These are phyloP conservation scores for Herpetospermum pedunculosum DNA, from an alignment of 306 rosid genomes.

Conservation along the genomic window DNA sequence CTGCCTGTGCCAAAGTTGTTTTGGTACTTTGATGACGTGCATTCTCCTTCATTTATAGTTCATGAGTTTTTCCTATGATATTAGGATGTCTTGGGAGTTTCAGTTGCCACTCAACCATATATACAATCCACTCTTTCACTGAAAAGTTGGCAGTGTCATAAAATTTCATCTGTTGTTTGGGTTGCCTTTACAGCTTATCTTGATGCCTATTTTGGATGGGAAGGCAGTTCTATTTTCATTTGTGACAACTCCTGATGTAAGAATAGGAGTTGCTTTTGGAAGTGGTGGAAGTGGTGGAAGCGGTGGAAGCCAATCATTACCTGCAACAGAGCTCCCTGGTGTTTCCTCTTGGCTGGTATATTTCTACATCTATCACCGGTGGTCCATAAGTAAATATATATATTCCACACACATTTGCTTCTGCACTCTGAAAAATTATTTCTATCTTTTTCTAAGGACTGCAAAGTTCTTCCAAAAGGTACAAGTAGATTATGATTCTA, in stretches of 20 bases:
- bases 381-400: not conserved
- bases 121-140: not conserved
- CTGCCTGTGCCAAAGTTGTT: not conserved
- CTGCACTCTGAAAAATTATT: not conserved
- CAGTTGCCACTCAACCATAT: not conserved
- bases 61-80: not conserved
- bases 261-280: constrained; percentile 94
- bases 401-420: not conserved
- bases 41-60: not conserved
- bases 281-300: constrained; percentile 99
- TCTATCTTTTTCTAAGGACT: not conserved
- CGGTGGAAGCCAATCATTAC: constrained; percentile 91
- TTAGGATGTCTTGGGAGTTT: not conserved
- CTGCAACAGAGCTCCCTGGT: constrained; percentile 91
- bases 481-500: too few relatives aligned
- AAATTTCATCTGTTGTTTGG: constrained; percentile 3
- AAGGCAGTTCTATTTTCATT: constrained; percentile 71
- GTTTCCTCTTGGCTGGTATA: constrained; percentile 94
- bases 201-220: constrained; percentile 75
- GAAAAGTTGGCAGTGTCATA: not conserved
- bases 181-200: constrained; percentile 50
- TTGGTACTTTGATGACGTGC: not conserved
- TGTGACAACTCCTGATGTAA: constrained; percentile 74
- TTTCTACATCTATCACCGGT: constrained; percentile 7
- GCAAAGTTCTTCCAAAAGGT: not conserved